Evolutionary conservation across 192 early-diverging fungal genomes (phyloP).

Genomic region (Chytriomyces hyalinus): DNA sequence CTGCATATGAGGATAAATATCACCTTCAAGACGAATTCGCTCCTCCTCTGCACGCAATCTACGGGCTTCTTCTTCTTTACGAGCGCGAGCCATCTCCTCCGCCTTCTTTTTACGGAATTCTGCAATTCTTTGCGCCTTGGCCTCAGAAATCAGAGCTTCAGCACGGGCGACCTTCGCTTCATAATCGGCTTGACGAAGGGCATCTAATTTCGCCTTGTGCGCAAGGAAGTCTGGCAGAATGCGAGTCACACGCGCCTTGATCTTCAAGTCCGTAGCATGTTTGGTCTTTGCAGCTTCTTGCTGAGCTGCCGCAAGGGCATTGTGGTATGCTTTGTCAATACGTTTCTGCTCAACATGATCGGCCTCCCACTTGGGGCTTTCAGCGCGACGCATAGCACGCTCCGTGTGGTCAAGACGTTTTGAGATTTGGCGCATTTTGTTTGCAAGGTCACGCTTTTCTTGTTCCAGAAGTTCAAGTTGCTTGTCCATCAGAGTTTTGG

Average conservation of each 20-base stretch:
- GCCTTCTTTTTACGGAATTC: conserved; percentile 60
- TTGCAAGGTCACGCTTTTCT: conserved; percentile 79
- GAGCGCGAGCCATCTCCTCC: conserved; percentile 51
- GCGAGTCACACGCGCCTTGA: conserved; percentile 80
- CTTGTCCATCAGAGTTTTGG: conserved; percentile 75
- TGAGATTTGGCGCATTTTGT: conserved; percentile 72
- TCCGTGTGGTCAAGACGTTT: conserved; percentile 90
- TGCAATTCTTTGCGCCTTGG: conserved; percentile 73
- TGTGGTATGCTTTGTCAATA: conserved; percentile 80
- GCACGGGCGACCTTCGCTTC: conserved; percentile 61
- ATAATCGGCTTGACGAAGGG: conserved; percentile 63
- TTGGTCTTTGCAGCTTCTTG: conserved; percentile 68
- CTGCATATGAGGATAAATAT: background rate
- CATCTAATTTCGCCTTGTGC: conserved; percentile 59
- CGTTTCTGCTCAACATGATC: conserved; percentile 92
- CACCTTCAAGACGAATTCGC: conserved; percentile 37
- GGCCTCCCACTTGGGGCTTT: conserved; percentile 85
- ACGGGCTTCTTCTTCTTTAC: conserved; percentile 36
- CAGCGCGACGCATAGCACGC: conserved; percentile 89
- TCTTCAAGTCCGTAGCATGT: conserved; percentile 72
- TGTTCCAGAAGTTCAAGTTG: conserved; percentile 92
- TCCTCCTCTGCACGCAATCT: conserved; percentile 39
- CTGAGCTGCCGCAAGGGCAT: conserved; percentile 72
- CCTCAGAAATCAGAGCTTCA: conserved; percentile 68
- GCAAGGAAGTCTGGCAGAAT: conserved; percentile 82